Base-by-base conservation (phyloP, 805 yeast genomes). In the Saturnispora gosingensis region DNA sequence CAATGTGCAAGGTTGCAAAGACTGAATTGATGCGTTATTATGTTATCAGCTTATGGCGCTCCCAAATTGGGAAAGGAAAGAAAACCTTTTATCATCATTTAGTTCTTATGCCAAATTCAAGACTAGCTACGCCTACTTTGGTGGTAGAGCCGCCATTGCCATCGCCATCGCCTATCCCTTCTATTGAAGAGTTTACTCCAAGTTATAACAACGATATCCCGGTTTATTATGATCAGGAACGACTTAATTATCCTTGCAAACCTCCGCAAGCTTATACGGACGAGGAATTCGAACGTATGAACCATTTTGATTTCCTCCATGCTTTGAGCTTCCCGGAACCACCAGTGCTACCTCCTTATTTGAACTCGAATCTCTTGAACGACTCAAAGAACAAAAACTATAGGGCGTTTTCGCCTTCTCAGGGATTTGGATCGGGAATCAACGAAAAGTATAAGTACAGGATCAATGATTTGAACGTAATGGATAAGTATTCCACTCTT, bases 261-360 rank as follows among this genome's bases (percentile, higher is more conserved):
- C 62, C 69, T 1, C 70, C 70, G 4, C 60, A 64, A 32, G 70
- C 67, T 45, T 66, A 64, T 39, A 56, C 66, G 13, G 72, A 68
- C 53, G 63, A 60, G 22, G 71, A 67, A 40, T 66, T 66, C 43
- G 67, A 59, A 15, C 55, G 56, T 27, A 55, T 65, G 59, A 67
- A 68, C 52, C 68, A 68, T 48, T 61, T 66, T 48, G 66, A 67
- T n/a, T 67, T 67, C 53, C 57, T 69, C 13, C 57, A 59, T 36
- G 54, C 59, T 3, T 51, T 68, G 15, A 53, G 61, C 32, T 62
- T 67, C 46, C 56, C 58, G 22, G 64, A 61, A 34, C 74, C 74
- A 1, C 73, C 73, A 4, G 53, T 64, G 27, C 54, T 70, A 27
- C 74, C 74, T 0, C 71, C 71, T 7, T 68, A 70, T 53, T 55